Evolutionary conservation across 305 asterid species (phyloP), one percentile per base, ranked within the genome.

Genomic region (Andrographis paniculata): DNA sequence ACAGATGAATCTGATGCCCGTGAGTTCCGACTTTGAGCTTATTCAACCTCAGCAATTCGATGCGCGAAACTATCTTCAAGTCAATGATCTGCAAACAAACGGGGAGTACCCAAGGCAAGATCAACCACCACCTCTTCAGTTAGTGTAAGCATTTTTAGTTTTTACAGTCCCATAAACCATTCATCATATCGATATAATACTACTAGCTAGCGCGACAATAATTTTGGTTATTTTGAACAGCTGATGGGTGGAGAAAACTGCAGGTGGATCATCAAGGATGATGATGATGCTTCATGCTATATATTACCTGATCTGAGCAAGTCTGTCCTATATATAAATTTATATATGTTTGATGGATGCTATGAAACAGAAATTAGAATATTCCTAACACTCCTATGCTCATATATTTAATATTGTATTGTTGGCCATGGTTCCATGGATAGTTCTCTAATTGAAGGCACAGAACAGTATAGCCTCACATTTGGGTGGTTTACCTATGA

Each of bases 1-100:
- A 24, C 30, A 24, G 38, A 74, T 78, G 83, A 73, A 50, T 61
- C 64, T 77, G 76, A 69, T 80, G 87, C 82, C 91, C 0, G 81
- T 79, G 51, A 77, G 74, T 65, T 74, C 85, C 0, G 83, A 65
- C 22, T 77, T 67, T 47, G 82, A 73, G 49, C 70, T 70, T 6
- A 69, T 60, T 50, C 62, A 62, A 55, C 75, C 75, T 48, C 88
- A 66, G 53, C 65, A 60, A 5, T 77, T 66, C 14, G 82, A 81
- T 66, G 77, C 83, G 28, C 75, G 79, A 47, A 68, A 71, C 70
- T 84, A 66, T 69, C 75, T 77, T 38, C 88, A 83, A 60, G 68
- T 75, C 48, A 69, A 74, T 46, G 76, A 65, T 1, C 62, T 71
- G 35, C 80, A 80, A 43, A 37, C 77, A 18, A 67, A 63, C 38